Percentiles rank a stretch among this genome's conserved stretches.
phyloP scores from a whole-genome alignment of 2,329 filamentous ascomycete genomes.

The Sporothrix schenckii region DNA sequence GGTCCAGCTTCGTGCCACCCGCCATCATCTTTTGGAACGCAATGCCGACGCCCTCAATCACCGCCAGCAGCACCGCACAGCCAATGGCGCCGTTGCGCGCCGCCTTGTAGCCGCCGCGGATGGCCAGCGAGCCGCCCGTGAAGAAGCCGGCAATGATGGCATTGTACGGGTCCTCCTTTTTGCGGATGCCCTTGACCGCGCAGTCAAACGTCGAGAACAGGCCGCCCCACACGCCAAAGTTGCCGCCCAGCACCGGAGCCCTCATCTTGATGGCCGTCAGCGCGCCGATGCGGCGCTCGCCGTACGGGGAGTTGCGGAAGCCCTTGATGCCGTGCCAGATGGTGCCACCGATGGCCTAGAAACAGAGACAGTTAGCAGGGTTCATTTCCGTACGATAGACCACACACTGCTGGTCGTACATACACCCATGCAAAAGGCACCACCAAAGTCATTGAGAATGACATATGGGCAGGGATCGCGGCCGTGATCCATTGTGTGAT shows the following conservation, averaged over 20 bases:
- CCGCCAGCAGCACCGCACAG: constrained; percentile 88
- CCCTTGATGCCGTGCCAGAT: constrained; percentile 98
- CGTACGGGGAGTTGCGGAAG: constrained; percentile 84
- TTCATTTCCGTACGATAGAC: too few species aligned
- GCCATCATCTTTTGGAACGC: constrained; percentile 94
- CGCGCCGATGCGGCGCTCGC: constrained; percentile 92
- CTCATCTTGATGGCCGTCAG: constrained; percentile 97
- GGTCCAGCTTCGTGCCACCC: constrained; percentile 81
- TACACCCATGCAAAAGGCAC: constrained; percentile 53
- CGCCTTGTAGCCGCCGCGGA: constrained; percentile 88
- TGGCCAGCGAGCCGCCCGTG: constrained; percentile 87
- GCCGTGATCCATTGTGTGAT: constrained; percentile 78
- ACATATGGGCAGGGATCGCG: constrained; percentile 97
- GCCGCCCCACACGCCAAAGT: constrained; percentile 98
- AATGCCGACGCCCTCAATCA: constrained; percentile 97
- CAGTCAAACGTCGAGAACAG: constrained; percentile 96
- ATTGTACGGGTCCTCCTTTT: constrained; percentile 98
- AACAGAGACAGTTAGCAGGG: not conserved
- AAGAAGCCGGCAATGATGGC: constrained; percentile 97
- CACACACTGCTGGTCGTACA: not conserved
- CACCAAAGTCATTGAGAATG: constrained; percentile 94
- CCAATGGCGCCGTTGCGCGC: constrained; percentile 95
- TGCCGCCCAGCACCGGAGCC: constrained; percentile 92
- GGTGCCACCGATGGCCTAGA: constrained; percentile 72
- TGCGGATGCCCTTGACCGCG: constrained; percentile 87